These are phyloP conservation scores for Pseudoscleropodium purum DNA, from an alignment of 225 moss, liverwort and hornwort species.

Conservation along the genomic window DNA sequence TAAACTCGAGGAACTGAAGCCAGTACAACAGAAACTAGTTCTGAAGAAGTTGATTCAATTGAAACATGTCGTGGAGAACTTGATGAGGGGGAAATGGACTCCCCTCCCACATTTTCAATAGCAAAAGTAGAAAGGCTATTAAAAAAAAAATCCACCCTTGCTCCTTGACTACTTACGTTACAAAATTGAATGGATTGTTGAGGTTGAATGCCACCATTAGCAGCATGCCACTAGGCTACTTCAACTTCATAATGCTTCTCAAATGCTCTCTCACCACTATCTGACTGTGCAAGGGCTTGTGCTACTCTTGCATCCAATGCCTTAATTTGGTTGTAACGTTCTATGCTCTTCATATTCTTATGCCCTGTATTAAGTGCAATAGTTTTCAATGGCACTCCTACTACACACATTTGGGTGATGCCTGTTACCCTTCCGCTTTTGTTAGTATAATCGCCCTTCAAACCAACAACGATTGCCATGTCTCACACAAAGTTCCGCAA, in stretches of 20 bases:
- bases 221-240: not conserved
- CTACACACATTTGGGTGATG: not conserved
- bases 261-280: not conserved
- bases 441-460: not conserved
- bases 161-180: not conserved
- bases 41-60: not conserved
- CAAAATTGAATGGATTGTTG: not conserved
- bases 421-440: not conserved
- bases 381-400: not conserved
- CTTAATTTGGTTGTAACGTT: rapidly evolving
- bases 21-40: too few relatives aligned
- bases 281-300: not conserved
- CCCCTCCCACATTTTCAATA: not conserved
- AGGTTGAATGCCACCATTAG: not conserved
- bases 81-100: not conserved
- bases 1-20: not conserved
- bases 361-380: not conserved
- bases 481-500: not conserved
- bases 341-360: not conserved
- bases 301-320: not conserved
- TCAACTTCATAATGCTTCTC: not conserved
- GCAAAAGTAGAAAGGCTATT: not conserved
- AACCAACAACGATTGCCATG: rapidly evolving
- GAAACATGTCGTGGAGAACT: too few relatives aligned
- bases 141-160: not conserved